Conservation (phyloP, 306 rosid species). For the Mucuna pruriens region DNA sequence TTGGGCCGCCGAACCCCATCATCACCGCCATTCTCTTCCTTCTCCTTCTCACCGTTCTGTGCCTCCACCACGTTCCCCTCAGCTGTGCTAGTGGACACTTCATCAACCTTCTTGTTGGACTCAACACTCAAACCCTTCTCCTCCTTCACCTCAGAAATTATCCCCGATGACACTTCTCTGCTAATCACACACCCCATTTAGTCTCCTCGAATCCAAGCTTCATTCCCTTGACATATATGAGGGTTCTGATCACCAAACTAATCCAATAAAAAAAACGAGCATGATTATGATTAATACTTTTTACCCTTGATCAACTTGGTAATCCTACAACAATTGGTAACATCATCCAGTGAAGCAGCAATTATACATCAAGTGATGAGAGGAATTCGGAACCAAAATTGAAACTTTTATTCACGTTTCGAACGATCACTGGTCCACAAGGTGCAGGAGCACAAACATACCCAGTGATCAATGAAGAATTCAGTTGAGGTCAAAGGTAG, state of each 20-base stretch:
- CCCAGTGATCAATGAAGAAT: conserved; percentile 2
- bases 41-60: conserved; percentile 56
- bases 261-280: conserved; percentile 20
- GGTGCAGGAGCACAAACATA: conserved; percentile 8
- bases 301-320: conserved; percentile 28
- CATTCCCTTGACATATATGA: conserved; percentile 61
- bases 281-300: conserved; percentile 2
- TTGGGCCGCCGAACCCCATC: conserved; percentile 47
- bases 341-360: conserved; percentile 18
- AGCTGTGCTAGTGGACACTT: conserved; percentile 49
- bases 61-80: conserved; percentile 53
- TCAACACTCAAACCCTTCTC: conserved; percentile 59
- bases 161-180: conserved; percentile 70
- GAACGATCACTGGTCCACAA: conserved; percentile 30
- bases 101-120: conserved; percentile 63
- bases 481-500: conserved; percentile 38
- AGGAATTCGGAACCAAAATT: conserved; percentile 34
- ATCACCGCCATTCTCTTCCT: conserved; percentile 54
- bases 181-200: conserved; percentile 86
- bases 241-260: conserved; percentile 44
- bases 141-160: conserved; percentile 61
- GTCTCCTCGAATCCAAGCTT: conserved; percentile 60
- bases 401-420: not conserved
- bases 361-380: conserved; percentile 29
- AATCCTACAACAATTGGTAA: conserved; percentile 21